Evolutionary conservation across 768 basidiomycete species (phyloP).

Genomic region (Lactarius evosmus): DNA sequence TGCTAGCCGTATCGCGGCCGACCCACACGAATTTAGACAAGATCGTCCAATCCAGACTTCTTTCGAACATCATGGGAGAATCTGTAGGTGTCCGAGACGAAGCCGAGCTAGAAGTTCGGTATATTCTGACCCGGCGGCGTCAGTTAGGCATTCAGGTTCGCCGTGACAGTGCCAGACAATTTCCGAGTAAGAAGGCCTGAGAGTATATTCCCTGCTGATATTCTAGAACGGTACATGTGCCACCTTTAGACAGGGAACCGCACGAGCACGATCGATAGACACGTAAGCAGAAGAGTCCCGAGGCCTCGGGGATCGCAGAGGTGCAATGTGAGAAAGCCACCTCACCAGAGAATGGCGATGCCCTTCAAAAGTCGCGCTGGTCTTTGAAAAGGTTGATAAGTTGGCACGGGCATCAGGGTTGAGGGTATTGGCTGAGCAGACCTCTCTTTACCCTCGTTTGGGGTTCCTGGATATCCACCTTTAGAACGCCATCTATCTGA

Average conservation of each 20-base stretch:
- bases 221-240: slow-evolving; percentile 2
- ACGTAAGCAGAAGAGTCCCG: background rate
- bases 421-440: slow-evolving; percentile 2
- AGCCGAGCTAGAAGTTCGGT: background rate
- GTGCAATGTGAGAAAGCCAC: slow-evolving; percentile 1
- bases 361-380: slow-evolving; percentile 10
- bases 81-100: background rate
- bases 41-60: background rate
- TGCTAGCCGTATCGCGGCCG: background rate
- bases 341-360: slow-evolving; percentile 10
- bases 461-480: slow-evolving; percentile 27
- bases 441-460: slow-evolving; percentile 24
- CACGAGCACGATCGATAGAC: slow-evolving; percentile 2
- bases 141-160: background rate
- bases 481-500: slow-evolving; percentile 24
- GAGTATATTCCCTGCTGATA: background rate
- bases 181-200: background rate
- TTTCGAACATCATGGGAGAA: background rate
- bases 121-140: background rate
- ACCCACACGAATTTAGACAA: no score
- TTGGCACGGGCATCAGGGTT: background rate
- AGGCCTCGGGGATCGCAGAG: background rate
- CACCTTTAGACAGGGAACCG: background rate
- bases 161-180: background rate
- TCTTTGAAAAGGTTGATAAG: slow-evolving; percentile 9